These are phyloP conservation scores for Parsonsia alboflavescens DNA, from an alignment of 257 asterid genomes.

Conservation along the genomic window DNA sequence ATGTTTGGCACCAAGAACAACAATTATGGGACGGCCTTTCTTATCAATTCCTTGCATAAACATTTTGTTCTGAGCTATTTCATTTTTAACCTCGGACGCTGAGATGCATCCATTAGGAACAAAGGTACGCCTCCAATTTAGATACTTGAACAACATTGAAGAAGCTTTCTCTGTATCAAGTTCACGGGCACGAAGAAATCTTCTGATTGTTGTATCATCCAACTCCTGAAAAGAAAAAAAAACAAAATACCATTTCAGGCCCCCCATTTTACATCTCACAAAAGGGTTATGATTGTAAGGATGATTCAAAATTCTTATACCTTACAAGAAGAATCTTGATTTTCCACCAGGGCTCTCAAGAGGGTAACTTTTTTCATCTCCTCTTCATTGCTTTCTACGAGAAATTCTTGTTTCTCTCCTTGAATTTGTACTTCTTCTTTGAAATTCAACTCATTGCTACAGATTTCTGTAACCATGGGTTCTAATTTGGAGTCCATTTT, in stretches of 20 bases:
- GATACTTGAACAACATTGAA: conserved; percentile 45
- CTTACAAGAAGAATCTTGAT: conserved; percentile 58
- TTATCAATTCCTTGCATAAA: conserved; percentile 69
- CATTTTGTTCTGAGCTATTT: conserved; percentile 61
- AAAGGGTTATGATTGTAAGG: too few species aligned
- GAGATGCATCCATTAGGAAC: conserved; percentile 56
- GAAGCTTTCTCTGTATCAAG: conserved; percentile 54
- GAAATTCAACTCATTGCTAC: not conserved
- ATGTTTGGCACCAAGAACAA: conserved; percentile 54
- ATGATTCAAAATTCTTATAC: conserved; percentile 19
- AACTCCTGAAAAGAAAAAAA: conserved; percentile 32
- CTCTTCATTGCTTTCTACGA: conserved; percentile 17
- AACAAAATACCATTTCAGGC: too few species aligned
- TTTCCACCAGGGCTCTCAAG: conserved; percentile 44
- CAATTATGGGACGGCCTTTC: conserved; percentile 58
- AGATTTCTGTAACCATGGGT: too few species aligned
- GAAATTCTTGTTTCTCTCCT: not conserved
- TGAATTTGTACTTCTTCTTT: not conserved
- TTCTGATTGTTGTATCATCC: conserved; percentile 56
- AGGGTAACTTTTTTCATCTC: conserved; percentile 35
- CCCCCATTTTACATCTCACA: too few species aligned
- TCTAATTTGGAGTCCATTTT: too few species aligned
- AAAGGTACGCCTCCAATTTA: conserved; percentile 55
- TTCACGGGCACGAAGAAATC: conserved; percentile 80
- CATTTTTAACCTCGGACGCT: conserved; percentile 42